Conservation (phyloP, 2,329 filamentous ascomycete genomes). For the Aplosporella prunicola region DNA sequence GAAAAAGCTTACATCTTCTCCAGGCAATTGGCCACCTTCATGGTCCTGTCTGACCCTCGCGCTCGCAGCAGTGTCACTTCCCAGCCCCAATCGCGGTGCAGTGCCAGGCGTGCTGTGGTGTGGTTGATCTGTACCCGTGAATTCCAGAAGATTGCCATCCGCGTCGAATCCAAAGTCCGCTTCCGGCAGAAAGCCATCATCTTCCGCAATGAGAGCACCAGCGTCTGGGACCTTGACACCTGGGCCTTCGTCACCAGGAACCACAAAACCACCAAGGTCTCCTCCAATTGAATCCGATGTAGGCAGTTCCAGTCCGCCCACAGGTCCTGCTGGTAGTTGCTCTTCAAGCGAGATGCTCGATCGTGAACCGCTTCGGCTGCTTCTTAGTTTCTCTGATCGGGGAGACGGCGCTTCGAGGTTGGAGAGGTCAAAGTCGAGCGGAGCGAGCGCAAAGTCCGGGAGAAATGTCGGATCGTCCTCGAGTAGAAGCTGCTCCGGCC, state of each 20-base stretch:
- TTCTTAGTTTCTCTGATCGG: too few species aligned
- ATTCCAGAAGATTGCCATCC: constrained; percentile 49
- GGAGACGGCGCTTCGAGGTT: constrained; percentile 27
- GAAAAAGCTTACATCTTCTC: constrained; percentile 27
- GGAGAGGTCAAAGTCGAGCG: constrained; percentile 48
- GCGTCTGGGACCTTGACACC: constrained; percentile 15
- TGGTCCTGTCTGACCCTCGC: constrained; percentile 34
- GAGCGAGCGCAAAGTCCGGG: constrained; percentile 53
- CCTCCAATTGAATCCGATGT: constrained; percentile 30
- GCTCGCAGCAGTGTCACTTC: constrained; percentile 27
- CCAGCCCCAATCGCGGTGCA: constrained; percentile 13
- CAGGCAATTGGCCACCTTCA: constrained; percentile 28
- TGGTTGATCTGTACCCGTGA: constrained; percentile 17
- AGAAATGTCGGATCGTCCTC: constrained; percentile 76
- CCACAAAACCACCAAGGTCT: constrained; percentile 29
- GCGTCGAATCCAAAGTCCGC: constrained; percentile 52
- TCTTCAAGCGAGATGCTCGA: constrained; percentile 4
- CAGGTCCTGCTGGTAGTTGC: constrained; percentile 5
- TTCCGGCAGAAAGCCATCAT: constrained; percentile 41
- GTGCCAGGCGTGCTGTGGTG: constrained; percentile 14
- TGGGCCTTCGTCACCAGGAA: constrained; percentile 34
- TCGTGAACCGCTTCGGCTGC: constrained; percentile 12
- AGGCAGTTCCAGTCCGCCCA: constrained; percentile 37
- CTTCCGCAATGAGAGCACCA: not conserved
- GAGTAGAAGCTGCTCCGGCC: constrained; percentile 66